Evolutionary conservation across 2,329 filamentous ascomycete genomes (phyloP).

Genomic region (Cryphonectria radicalis): DNA sequence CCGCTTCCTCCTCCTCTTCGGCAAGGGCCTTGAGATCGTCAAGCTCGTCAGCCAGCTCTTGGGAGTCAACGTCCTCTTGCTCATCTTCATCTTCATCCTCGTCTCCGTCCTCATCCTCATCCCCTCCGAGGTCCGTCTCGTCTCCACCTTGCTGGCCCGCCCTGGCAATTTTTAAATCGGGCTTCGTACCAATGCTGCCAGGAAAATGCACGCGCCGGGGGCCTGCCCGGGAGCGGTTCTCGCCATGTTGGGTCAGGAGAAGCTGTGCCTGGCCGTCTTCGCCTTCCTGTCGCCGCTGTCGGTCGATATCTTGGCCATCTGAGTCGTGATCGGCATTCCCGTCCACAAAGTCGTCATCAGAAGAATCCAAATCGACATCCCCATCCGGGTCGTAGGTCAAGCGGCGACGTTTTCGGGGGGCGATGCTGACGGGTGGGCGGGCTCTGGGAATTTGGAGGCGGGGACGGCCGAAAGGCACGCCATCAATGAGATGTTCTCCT

Average conservation of each 20-base stretch:
- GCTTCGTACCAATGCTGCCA: neutral
- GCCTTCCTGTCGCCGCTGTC: conserved; percentile 29
- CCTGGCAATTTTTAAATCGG: conserved; percentile 26
- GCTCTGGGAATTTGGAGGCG: conserved; percentile 62
- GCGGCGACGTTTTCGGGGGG: conserved; percentile 71
- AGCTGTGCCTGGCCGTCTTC: conserved; percentile 32
- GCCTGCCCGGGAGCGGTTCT: conserved; percentile 7
- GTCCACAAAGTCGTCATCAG: conserved; percentile 43
- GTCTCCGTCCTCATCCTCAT: conserved; percentile 33
- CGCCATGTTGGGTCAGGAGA: conserved; percentile 26
- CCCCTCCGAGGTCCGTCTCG: conserved; percentile 33
- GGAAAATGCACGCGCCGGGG: conserved; percentile 26
- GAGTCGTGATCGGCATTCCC: conserved; percentile 41
- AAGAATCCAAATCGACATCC: conserved; percentile 46
- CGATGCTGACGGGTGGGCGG: conserved; percentile 72
- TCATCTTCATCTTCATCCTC: conserved; percentile 34
- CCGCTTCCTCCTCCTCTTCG: conserved; percentile 32
- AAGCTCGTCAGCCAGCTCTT: conserved; percentile 45
- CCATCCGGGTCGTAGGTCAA: conserved; percentile 45
- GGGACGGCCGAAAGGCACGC: conserved; percentile 79
- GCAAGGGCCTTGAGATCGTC: conserved; percentile 24
- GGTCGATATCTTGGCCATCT: conserved; percentile 35
- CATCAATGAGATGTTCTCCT: conserved; percentile 83
- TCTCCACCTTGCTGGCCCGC: conserved; percentile 28
- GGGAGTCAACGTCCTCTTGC: conserved; percentile 21